Conservation (phyloP, 2,329 filamentous ascomycete species). For the Aspergillus ruber region DNA sequence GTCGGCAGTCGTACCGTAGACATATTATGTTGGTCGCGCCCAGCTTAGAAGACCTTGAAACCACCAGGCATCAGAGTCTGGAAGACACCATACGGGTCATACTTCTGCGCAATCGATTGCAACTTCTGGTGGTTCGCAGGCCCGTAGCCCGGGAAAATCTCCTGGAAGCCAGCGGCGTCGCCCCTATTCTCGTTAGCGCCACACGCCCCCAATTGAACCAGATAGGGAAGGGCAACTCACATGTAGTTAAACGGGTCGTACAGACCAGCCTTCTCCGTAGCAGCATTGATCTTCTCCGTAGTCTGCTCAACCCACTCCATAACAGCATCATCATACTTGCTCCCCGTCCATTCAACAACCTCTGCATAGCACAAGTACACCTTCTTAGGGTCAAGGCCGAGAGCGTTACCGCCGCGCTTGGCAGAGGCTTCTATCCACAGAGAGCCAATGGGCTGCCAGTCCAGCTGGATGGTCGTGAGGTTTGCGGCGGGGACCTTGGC, state of each 20-base stretch:
- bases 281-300: conserved; percentile 24
- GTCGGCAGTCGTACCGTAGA: too few relatives aligned
- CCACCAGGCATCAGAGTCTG: conserved; percentile 33
- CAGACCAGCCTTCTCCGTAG: conserved; percentile 17
- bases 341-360: conserved; percentile 29
- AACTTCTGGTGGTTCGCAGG: conserved; percentile 24
- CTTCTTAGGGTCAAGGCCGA: conserved; percentile 22
- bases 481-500: conserved; percentile 26
- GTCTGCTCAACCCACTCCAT: conserved; percentile 26
- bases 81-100: conserved; percentile 33
- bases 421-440: conserved; percentile 30
- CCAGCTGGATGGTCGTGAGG: conserved; percentile 38
- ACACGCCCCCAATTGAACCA: background rate
- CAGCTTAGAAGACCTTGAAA: conserved; percentile 29
- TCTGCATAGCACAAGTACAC: conserved; percentile 37
- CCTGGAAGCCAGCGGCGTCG: conserved; percentile 31
- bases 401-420: conserved; percentile 19
- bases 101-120: conserved; percentile 25
- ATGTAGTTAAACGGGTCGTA: conserved; percentile 31
- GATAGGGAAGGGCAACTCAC: background rate
- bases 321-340: conserved; percentile 22
- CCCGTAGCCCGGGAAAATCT: conserved; percentile 30
- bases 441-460: conserved; percentile 31
- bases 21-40: background rate
- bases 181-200: conserved; percentile 4